phyloP scores from a whole-genome alignment of 352 stramenopile species.

The Phytophthora podocarpi region DNA sequence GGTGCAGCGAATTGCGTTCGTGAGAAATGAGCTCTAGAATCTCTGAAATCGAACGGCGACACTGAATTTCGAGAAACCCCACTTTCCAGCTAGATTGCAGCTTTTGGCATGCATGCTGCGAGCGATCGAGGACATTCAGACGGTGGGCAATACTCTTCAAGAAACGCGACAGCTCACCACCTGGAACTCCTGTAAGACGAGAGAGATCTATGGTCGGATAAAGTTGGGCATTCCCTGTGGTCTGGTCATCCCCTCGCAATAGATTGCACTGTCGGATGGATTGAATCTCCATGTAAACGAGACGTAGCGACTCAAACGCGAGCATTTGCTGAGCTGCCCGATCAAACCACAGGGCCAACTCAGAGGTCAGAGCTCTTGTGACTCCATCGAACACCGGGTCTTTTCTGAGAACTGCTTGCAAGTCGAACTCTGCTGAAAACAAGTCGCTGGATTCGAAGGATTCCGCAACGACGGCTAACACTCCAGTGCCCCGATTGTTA shows the following conservation, averaged over 20 bases:
- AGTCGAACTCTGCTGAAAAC: slow-evolving; percentile 40
- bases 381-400: slow-evolving; percentile 49
- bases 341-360: slow-evolving; percentile 53
- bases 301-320: slow-evolving; percentile 57
- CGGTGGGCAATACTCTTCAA: slow-evolving; percentile 45
- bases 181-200: slow-evolving; percentile 41
- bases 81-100: slow-evolving; percentile 73
- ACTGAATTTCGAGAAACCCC: slow-evolving; percentile 79
- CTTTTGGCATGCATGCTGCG: slow-evolving; percentile 67
- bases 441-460: slow-evolving; percentile 36
- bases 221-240: not conserved
- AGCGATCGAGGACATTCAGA: slow-evolving; percentile 49
- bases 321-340: slow-evolving; percentile 59
- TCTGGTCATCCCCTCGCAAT: not conserved
- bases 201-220: slow-evolving; percentile 21
- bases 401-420: slow-evolving; percentile 52
- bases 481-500: slow-evolving; percentile 48
- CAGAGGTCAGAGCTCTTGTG: slow-evolving; percentile 34
- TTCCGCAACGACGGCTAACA: slow-evolving; percentile 37
- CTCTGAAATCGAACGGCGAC: slow-evolving; percentile 58
- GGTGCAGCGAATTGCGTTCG: slow-evolving; percentile 50
- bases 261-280: slow-evolving; percentile 27
- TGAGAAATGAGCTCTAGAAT: slow-evolving; percentile 62
- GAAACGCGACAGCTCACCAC: slow-evolving; percentile 48
- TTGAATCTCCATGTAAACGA: slow-evolving; percentile 54